Conservation (phyloP, 2,329 filamentous ascomycete genomes). For the Fusarium oxysporum region DNA sequence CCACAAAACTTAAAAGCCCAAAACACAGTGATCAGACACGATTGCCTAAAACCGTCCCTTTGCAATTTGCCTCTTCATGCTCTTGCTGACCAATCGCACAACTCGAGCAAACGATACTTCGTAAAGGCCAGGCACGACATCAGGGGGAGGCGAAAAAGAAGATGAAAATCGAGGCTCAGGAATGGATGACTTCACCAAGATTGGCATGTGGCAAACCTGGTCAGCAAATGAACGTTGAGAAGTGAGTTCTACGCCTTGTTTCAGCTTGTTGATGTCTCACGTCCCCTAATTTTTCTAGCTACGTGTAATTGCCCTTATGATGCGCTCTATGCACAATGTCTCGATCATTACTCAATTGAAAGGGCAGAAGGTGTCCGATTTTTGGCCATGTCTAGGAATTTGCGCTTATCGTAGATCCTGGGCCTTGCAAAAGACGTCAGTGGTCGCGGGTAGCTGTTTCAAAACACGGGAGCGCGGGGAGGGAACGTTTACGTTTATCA, state of each 20-base stretch:
- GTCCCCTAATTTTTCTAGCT: constrained; percentile 19
- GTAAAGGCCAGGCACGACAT: background rate
- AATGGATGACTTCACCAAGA: constrained; percentile 38
- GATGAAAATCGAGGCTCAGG: constrained; percentile 10
- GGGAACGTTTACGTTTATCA: background rate
- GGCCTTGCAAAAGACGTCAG: constrained; percentile 29
- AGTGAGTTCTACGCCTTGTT: constrained; percentile 13
- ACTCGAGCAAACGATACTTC: background rate
- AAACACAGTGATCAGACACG: background rate
- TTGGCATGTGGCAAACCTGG: constrained; percentile 41
- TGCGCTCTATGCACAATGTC: constrained; percentile 5
- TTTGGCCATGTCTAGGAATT: constrained; percentile 6
- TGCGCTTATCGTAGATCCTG: constrained; percentile 30
- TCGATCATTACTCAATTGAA: background rate
- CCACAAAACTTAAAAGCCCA: background rate
- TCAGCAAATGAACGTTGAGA: constrained; percentile 13
- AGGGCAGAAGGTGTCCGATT: background rate
- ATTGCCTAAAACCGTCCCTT: background rate
- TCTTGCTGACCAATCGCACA: constrained; percentile 1
- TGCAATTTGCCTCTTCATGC: constrained; percentile 10
- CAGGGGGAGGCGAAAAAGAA: constrained; percentile 38
- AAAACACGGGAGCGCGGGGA: constrained; percentile 23
- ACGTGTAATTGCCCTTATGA: constrained; percentile 12
- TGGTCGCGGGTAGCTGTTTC: constrained; percentile 28
- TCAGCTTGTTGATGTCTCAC: constrained; percentile 29